Evolutionary conservation across 2,329 filamentous ascomycete genomes (phyloP).

Genomic region (Neocucurbitaria cava): DNA sequence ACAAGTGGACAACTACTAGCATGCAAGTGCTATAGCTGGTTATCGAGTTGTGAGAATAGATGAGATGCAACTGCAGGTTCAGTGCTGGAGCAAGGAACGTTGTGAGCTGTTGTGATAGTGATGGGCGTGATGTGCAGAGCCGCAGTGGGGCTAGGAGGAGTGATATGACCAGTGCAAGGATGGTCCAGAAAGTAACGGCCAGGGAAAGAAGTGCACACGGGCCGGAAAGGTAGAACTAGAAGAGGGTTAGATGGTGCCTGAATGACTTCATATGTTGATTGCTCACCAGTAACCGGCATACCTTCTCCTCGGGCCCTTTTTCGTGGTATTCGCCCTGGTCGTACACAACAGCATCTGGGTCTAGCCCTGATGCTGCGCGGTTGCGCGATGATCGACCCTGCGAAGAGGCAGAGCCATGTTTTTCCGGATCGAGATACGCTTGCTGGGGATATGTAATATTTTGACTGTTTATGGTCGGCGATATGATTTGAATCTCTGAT

Average conservation of each 20-base stretch:
- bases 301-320: conserved; percentile 51
- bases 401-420: conserved; percentile 28
- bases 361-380: conserved; percentile 24
- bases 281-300: conserved; percentile 53
- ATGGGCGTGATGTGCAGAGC: conserved; percentile 58
- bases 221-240: conserved; percentile 60
- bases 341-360: conserved; percentile 33
- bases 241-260: conserved; percentile 12
- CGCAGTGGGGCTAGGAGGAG: conserved; percentile 61
- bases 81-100: conserved; percentile 61
- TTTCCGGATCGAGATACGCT: conserved; percentile 46
- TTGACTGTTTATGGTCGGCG: conserved; percentile 8
- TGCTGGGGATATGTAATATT: conserved; percentile 28
- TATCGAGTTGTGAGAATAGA: conserved; percentile 52
- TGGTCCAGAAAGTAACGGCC: conserved; percentile 61
- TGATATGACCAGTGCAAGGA: conserved; percentile 55
- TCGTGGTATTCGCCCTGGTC: conserved; percentile 49
- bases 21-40: conserved; percentile 50
- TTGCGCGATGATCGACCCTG: conserved; percentile 25
- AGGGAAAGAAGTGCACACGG: conserved; percentile 63
- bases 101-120: conserved; percentile 59
- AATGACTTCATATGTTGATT: neutral
- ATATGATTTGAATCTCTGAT: conserved; percentile 21
- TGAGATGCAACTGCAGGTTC: conserved; percentile 58
- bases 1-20: conserved; percentile 61